Evolutionary conservation across 805 yeast species (phyloP).

Genomic region (Lachancea fermentati): DNA sequence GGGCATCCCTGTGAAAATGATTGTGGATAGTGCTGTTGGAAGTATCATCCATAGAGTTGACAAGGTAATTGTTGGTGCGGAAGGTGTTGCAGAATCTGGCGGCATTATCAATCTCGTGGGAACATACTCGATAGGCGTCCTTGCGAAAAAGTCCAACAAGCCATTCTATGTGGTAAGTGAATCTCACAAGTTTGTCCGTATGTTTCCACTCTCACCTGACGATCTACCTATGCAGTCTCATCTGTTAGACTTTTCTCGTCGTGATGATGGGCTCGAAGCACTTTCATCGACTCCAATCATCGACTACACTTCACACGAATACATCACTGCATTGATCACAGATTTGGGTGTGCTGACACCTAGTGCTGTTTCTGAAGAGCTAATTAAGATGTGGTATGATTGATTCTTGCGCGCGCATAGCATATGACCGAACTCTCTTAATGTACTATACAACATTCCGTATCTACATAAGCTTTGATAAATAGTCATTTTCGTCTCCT

Average conservation of each 20-base stretch:
- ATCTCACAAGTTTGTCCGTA: conserved; percentile 90
- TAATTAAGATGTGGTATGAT: conserved; percentile 97
- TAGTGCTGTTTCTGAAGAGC: conserved; percentile 96
- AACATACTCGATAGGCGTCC: conserved; percentile 87
- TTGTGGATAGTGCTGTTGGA: conserved; percentile 92
- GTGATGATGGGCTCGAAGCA: conserved; percentile 21
- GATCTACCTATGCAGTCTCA: conserved; percentile 66
- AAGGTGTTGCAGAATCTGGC: conserved; percentile 98
- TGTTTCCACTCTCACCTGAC: conserved; percentile 90
- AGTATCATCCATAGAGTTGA: conserved; percentile 86
- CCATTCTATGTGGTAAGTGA: conserved; percentile 94
- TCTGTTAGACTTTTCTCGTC: conserved; percentile 40
- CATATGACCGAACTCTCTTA: background rate
- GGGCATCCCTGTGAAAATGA: conserved; percentile 81
- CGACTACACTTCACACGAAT: conserved; percentile 95
- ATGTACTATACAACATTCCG: background rate
- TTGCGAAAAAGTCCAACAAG: conserved; percentile 84
- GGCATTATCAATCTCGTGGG: conserved; percentile 96
- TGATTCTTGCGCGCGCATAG: conserved; percentile 30
- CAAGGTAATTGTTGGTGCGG: conserved; percentile 95
- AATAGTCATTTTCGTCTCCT: conserved; percentile 23
- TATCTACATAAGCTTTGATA: conserved; percentile 20
- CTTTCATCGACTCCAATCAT: conserved; percentile 50
- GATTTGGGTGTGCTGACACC: conserved; percentile 97
- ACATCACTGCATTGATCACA: conserved; percentile 90